Base-by-base conservation (phyloP, 2,329 filamentous ascomycete genomes). In the Apiospora saccharicola region DNA sequence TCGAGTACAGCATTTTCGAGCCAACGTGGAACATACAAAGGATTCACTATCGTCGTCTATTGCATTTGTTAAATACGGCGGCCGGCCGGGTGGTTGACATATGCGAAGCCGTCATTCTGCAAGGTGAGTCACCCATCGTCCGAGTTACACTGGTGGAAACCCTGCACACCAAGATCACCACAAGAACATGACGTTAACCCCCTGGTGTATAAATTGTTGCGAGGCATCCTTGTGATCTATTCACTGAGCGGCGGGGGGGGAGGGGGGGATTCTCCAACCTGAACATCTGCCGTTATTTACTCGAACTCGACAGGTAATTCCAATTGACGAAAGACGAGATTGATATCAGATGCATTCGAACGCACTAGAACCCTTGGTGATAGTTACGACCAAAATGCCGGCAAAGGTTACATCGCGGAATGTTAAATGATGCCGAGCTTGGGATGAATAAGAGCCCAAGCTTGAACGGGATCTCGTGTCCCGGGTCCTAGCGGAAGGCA, bases 361-460 rank as follows among this genome's bases (percentile, higher is more conserved):
- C 6, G 10, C 1, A 10, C 37, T 10, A 41, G 7, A 41, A 10
- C 7, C 10, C 37, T 41, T 10, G 6, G 8, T 41, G 6, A 2
- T 41, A 41, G 37, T 10, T 41, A 41, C 37, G 37, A 41, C 10
- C 10, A 41, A 10, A 10, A 41, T 41, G 0, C 7, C 10, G 37
- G 37, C 1, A 41, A 41, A 12, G 19, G 6, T 10, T 49, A 10
- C 46, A n/a, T 49, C 22, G 19, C 46, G 7, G 12, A 12, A 22
- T 7, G 46, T 49, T 49, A 5, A 41, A 24, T 22, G 30, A n/a
- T n/a, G 30, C 34, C 14, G 10, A 64, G 41, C 19, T 41, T 64
- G 30, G 34, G 57, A 64, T 64, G 57, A 64, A 64, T 37, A 64
- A 64, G 57, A 64, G 34, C 30, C 30, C 53, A 37, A n/a, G 34